Evolutionary conservation across 2,329 filamentous ascomycete species (phyloP).

Genomic region (Fusarium succisae): DNA sequence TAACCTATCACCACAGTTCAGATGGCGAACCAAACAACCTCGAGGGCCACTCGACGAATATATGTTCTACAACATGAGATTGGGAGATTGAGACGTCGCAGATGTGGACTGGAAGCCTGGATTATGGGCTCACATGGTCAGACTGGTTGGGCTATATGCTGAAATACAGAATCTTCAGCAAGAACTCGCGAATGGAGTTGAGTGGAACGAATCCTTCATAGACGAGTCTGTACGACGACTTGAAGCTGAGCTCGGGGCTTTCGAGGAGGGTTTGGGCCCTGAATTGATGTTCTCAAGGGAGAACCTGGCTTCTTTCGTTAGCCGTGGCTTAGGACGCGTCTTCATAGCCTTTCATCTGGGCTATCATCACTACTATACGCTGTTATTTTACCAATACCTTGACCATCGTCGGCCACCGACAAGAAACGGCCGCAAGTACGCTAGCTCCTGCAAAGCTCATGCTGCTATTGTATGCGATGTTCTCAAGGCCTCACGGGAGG

Average conservation of each 20-base stretch:
- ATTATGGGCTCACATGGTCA: constrained; percentile 47
- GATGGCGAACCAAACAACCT: constrained; percentile 20
- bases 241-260: constrained; percentile 36
- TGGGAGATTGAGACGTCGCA: constrained; percentile 31
- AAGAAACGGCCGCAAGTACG: constrained; percentile 43
- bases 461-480: constrained; percentile 45
- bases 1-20: constrained; percentile 42
- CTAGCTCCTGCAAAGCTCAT: constrained; percentile 44
- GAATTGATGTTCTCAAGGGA: constrained; percentile 36
- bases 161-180: constrained; percentile 47
- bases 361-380: constrained; percentile 47
- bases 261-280: constrained; percentile 36
- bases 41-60: constrained; percentile 46
- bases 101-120: constrained; percentile 41
- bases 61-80: constrained; percentile 33
- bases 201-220: constrained; percentile 44
- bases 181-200: constrained; percentile 39
- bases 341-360: constrained; percentile 49
- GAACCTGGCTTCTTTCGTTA: constrained; percentile 40
- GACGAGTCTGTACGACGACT: constrained; percentile 34
- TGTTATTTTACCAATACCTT: constrained; percentile 48
- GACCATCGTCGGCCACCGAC: constrained; percentile 44
- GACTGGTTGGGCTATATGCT: constrained; percentile 45
- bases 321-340: constrained; percentile 42
- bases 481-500: constrained; percentile 39